These are phyloP conservation scores for Fusarium chaquense DNA, from an alignment of 2,329 filamentous ascomycete species.

Conservation along the genomic window DNA sequence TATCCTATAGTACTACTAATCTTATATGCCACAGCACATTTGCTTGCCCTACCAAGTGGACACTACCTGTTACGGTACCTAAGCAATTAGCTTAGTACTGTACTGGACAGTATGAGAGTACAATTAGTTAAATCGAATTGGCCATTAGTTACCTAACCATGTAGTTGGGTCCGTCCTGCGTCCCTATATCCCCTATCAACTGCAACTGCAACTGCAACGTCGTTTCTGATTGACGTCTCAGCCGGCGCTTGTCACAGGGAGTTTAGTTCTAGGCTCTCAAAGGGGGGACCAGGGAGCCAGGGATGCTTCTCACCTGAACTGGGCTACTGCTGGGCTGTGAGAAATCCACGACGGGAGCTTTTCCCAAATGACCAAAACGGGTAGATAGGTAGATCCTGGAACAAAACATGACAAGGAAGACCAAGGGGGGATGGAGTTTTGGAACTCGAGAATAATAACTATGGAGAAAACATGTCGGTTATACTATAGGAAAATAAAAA, in stretches of 20 bases:
- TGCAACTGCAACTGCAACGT: slow-evolving; percentile 23
- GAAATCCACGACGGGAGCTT: slow-evolving; percentile 18
- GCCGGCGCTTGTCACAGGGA: slow-evolving; percentile 29
- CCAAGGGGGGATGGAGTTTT: slow-evolving; percentile 23
- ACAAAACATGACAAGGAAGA: slow-evolving; percentile 16
- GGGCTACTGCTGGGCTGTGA: slow-evolving; percentile 4
- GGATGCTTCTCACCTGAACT: not conserved
- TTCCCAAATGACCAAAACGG: slow-evolving; percentile 8
- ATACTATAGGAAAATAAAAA: not conserved
- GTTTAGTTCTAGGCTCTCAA: slow-evolving; percentile 20
- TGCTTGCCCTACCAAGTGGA: not conserved
- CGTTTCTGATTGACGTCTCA: slow-evolving; percentile 35
- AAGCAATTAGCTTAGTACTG: not conserved
- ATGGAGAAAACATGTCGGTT: slow-evolving; percentile 13
- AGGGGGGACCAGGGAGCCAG: slow-evolving; percentile 28
- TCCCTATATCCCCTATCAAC: slow-evolving; percentile 4
- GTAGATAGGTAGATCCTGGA: slow-evolving; percentile 16
- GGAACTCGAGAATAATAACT: slow-evolving; percentile 35
- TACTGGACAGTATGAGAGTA: not conserved
- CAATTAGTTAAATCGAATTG: not conserved
- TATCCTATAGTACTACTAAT: slow-evolving; percentile 7
- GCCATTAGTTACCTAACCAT: not conserved
- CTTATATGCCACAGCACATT: not conserved
- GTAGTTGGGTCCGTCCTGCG: slow-evolving; percentile 12
- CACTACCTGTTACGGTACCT: not conserved